Evolutionary conservation across 129 eudicot species (phyloP), one percentile per base, ranked within the genome.

Genomic region (Logfia minima): DNA sequence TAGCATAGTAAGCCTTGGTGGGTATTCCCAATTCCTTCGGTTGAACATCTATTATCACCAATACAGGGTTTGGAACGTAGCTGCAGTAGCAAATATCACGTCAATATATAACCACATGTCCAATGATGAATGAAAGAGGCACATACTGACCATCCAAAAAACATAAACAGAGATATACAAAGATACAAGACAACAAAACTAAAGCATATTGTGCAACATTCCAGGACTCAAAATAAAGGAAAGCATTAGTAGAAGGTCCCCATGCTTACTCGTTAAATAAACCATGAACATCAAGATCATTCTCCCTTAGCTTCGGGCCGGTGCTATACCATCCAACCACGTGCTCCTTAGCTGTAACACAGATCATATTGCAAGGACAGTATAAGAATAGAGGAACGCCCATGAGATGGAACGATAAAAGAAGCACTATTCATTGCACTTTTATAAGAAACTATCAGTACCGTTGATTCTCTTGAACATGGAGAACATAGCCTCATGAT

Each of bases 301-400:
- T 94, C 70, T 94, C 99, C 82, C 91, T 83, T 72, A 94, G 92
- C 81, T 94, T 94, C n/a, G 99, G 97, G 14, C 99, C 99, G 2
- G 99, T 91, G 83, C 99, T 94, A 80, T 94, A 94, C 99, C 99
- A 94, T 56, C 99, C 99, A 17, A 94, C 93, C 52, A 94, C 97
- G 85, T 94, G 99, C 80, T 94, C 97, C 90, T 94, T 94, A 29
- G 97, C 99, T 94, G 96, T 78, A 77, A 86, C 10, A 79, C 56
- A 26, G 14, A 22, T 26, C 3, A 78, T 37, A 35, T 29, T 67
- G 32, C 45, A 68, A 59, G 56, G 21, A 41, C 19, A 13, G 16
- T 34, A 58, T 29, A 16, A 66, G 19, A 28, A 62, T 21, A 73
- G 6, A 5, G 4, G 53, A 37, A 39, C 65, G n/a, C 7, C 29